phyloP scores from a whole-genome alignment of 78 protist species.

The slime mould (Dictyostelium discoideum) region dicty_2.7 NC_007091.3:2052001-2052500 shows the following conservation, averaged over 20 bases:
- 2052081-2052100: background rate
- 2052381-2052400: background rate
- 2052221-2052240: background rate
- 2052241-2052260: slow-evolving; percentile 37
- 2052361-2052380: background rate
- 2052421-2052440: too few species aligned
- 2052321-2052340: slow-evolving; percentile 26
- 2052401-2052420: background rate
- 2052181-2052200: background rate
- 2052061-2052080: too few species aligned
- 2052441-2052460: background rate
- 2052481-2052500: background rate
- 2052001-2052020: background rate
- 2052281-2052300: slow-evolving; percentile 59
- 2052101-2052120: background rate
- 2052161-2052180: slow-evolving; percentile 3
- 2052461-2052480: background rate
- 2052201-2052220: slow-evolving; percentile 14
- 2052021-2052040: slow-evolving; percentile 56
- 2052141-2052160: slow-evolving; percentile 21
- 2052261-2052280: slow-evolving; percentile 67
- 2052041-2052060: slow-evolving; percentile 49
- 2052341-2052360: slow-evolving; percentile 36
- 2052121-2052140: background rate
- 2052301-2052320: slow-evolving; percentile 34